Conservation (phyloP, 495 filamentous ascomycete genomes). For the Hyphodiscus hymeniophilus region DNA sequence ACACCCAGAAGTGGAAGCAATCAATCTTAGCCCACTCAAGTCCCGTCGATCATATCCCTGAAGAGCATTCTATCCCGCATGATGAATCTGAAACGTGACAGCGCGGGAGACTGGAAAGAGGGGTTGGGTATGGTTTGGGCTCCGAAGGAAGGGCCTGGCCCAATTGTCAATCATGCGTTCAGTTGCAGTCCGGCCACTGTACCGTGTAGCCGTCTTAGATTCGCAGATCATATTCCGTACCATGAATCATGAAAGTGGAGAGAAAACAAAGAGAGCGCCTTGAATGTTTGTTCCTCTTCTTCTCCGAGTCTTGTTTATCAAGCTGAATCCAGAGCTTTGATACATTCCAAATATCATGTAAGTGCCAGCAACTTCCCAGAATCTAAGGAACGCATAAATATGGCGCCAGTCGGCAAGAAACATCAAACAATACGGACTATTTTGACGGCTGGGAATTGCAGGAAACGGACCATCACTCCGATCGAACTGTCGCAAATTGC, state of each 20-base stretch:
- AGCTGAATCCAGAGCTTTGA: not conserved
- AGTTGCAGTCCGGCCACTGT: not conserved
- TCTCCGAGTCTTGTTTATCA: not conserved
- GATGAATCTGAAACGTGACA: slow-evolving; percentile 1
- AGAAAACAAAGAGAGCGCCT: not conserved
- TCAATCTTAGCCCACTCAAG: not conserved
- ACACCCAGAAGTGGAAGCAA: no score
- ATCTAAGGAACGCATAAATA: no score
- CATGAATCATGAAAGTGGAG: no score
- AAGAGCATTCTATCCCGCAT: slow-evolving; percentile 2
- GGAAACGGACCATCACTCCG: slow-evolving; percentile 2
- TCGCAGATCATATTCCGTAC: not conserved
- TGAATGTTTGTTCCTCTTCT: not conserved
- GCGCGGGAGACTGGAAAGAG: no score
- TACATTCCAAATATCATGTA: not conserved
- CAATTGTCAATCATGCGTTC: not conserved
- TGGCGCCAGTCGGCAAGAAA: not conserved
- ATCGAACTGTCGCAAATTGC: slow-evolving; percentile 1
- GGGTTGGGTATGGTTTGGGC: no score
- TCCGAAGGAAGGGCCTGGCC: not conserved
- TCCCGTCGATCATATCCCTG: not conserved
- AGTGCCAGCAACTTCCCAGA: no score
- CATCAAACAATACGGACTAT: not conserved
- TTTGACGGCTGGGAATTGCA: not conserved
- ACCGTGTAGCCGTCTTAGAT: not conserved